A percentile compares a stretch with the other conserved stretches of the same genome.
These are phyloP conservation scores for Capsicum pubescens DNA, from an alignment of 257 asterid species.

Conservation along the genomic window DNA sequence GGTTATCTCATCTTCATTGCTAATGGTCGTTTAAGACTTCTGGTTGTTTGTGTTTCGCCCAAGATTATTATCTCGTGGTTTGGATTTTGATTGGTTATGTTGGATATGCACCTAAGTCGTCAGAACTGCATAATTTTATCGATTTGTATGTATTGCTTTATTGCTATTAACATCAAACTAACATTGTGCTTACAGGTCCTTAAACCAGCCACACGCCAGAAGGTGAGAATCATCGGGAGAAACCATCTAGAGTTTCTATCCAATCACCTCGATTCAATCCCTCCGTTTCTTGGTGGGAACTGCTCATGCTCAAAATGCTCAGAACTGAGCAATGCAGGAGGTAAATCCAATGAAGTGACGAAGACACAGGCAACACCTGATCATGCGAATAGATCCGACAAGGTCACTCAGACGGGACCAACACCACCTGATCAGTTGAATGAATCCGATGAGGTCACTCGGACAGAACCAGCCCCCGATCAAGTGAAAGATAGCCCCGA, in stretches of 20 bases:
- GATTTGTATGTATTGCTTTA: not conserved
- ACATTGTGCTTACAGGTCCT: conserved; percentile 42
- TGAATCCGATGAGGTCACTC: not conserved
- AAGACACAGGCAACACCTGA: not conserved
- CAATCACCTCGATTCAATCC: conserved; percentile 37
- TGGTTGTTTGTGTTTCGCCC: not conserved
- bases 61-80: not conserved
- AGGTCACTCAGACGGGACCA: not conserved
- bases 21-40: not conserved
- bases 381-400: not conserved
- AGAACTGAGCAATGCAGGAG: not conserved
- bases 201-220: conserved; percentile 50
- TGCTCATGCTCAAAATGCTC: conserved; percentile 48
- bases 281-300: conserved; percentile 48
- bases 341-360: not conserved
- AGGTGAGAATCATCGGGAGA: conserved; percentile 44
- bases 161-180: not conserved
- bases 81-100: not conserved
- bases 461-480: not conserved
- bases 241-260: conserved; percentile 41
- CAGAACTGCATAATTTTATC: not conserved
- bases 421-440: not conserved
- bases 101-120: not conserved
- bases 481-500: not conserved
- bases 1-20: not conserved